Percentiles rank a stretch among this genome's conserved stretches.
Conservation (phyloP, 1,284 basidiomycete species). For the Papiliotrema flavescens region DNA sequence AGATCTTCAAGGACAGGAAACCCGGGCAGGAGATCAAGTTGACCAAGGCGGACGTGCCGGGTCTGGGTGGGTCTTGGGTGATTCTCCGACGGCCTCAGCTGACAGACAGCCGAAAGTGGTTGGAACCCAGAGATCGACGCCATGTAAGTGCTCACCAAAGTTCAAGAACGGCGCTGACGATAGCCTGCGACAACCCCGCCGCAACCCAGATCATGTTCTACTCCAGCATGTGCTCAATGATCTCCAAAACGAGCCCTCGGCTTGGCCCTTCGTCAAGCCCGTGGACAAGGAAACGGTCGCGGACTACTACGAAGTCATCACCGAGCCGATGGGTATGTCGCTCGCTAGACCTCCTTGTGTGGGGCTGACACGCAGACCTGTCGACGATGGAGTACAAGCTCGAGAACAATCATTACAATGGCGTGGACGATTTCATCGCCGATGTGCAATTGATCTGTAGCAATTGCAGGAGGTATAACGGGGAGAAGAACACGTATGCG, state of each 20-base stretch:
- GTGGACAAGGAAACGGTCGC: constrained; percentile 79
- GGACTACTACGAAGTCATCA: constrained; percentile 90
- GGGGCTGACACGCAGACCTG: constrained; percentile 61
- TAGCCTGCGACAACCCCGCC: constrained; percentile 55
- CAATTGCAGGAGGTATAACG: constrained; percentile 90
- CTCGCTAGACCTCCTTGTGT: background rate
- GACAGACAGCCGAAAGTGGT: constrained; percentile 69
- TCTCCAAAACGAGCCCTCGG: constrained; percentile 70
- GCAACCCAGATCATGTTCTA: constrained; percentile 57
- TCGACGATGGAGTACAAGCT: constrained; percentile 90
- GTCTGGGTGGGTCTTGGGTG: constrained; percentile 60
- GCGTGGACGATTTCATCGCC: constrained; percentile 70
- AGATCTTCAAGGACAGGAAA: constrained; percentile 63
- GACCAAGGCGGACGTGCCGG: constrained; percentile 67
- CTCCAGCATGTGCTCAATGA: constrained; percentile 85
- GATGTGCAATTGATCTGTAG: constrained; percentile 85
- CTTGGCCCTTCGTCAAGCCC: constrained; percentile 65
- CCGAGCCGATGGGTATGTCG: constrained; percentile 83
- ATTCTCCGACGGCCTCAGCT: background rate
- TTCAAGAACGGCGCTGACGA: background rate
- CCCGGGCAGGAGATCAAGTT: constrained; percentile 38
- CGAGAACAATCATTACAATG: constrained; percentile 68
- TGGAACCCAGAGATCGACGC: constrained; percentile 87
- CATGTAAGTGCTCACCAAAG: constrained; percentile 54
- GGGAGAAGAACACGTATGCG: constrained; percentile 75